A percentile compares a stretch with the other conserved stretches of the same genome.
Conservation (phyloP, 371 early-diverging fungal genomes). For the Mortierella sp. region DNA sequence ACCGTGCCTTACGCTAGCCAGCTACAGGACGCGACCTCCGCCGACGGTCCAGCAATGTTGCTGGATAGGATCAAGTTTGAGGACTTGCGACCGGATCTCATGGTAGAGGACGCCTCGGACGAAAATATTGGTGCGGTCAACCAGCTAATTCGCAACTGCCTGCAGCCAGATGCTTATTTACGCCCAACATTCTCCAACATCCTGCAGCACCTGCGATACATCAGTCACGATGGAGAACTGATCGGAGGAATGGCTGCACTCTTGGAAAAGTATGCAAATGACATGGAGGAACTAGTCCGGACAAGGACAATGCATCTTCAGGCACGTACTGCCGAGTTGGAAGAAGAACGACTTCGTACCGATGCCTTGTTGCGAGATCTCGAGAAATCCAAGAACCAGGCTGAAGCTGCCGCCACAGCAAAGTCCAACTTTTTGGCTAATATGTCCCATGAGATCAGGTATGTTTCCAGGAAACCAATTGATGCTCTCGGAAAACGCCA, state of each 20-base stretch:
- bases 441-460: constrained; percentile 68
- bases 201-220: constrained; percentile 52
- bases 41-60: constrained; percentile 22
- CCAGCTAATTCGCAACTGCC: constrained; percentile 56
- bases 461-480: too few relatives aligned
- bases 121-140: constrained; percentile 54
- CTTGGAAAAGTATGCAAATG: constrained; percentile 63
- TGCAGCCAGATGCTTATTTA: constrained; percentile 47
- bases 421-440: constrained; percentile 68
- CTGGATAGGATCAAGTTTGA: constrained; percentile 41
- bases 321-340: constrained; percentile 55
- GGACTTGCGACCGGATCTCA: constrained; percentile 41
- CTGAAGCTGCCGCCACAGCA: constrained; percentile 62
- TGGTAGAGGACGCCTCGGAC: constrained; percentile 53
- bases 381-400: constrained; percentile 60
- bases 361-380: constrained; percentile 55
- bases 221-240: constrained; percentile 61
- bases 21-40: constrained; percentile 14
- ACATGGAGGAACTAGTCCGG: constrained; percentile 63
- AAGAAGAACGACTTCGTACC: constrained; percentile 60
- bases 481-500: too few relatives aligned
- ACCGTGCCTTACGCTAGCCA: constrained; percentile 55
- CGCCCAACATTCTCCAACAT: constrained; percentile 56
- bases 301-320: constrained; percentile 56
- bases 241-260: constrained; percentile 64